Evolutionary conservation across 1,284 basidiomycete species (phyloP).

Genomic region (Pisolithus thermaeus): DNA sequence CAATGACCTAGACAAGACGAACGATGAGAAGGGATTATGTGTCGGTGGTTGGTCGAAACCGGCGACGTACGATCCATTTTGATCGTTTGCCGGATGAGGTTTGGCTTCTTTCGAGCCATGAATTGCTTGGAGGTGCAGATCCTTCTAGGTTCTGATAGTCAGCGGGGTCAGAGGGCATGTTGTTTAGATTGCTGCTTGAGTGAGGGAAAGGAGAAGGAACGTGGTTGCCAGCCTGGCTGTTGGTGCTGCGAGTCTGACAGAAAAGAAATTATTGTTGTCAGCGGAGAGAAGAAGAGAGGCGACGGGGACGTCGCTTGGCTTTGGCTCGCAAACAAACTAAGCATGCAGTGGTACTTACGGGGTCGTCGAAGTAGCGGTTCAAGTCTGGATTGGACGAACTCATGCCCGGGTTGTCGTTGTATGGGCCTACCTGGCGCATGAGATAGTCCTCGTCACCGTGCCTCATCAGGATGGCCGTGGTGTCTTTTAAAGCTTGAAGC

Average conservation of each 20-base stretch:
- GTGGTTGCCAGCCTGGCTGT: constrained; percentile 24
- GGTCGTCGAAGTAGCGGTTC: constrained; percentile 29
- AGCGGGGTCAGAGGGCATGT: constrained; percentile 16
- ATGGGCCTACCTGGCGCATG: constrained; percentile 25
- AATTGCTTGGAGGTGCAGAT: constrained; percentile 21
- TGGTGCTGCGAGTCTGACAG: constrained; percentile 13
- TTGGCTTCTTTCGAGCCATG: constrained; percentile 29
- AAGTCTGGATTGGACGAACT: constrained; percentile 20
- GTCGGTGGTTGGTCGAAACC: too few species aligned
- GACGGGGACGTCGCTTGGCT: not conserved
- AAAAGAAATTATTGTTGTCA: not conserved
- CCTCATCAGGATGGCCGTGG: not conserved
- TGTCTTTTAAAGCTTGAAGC: not conserved
- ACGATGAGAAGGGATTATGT: not conserved
- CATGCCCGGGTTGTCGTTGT: constrained; percentile 17
- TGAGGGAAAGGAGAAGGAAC: constrained; percentile 21
- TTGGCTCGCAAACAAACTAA: constrained; percentile 9
- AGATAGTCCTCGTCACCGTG: constrained; percentile 19
- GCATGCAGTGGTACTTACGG: constrained; percentile 14
- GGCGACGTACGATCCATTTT: not conserved
- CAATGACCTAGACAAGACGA: constrained; percentile 26
- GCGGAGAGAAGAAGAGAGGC: not conserved
- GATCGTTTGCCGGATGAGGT: not conserved
- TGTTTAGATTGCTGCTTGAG: constrained; percentile 16
- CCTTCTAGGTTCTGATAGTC: constrained; percentile 22